phyloP scores from a whole-genome alignment of 2,329 filamentous ascomycete genomes.

The Neurospora sp. region DNA sequence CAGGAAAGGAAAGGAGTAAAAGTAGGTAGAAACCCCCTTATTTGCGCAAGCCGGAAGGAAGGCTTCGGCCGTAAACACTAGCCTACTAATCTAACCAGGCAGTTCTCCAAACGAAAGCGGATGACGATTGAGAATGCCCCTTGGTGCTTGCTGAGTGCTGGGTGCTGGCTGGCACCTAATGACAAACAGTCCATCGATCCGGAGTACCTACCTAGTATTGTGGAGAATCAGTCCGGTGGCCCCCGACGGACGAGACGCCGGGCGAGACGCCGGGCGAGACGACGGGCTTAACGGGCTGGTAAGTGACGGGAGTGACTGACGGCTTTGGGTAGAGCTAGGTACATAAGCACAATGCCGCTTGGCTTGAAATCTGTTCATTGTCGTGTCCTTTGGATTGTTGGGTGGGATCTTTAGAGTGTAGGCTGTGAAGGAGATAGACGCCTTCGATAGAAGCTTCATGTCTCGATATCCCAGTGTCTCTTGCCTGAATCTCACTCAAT shows the following conservation, averaged over 20 bases:
- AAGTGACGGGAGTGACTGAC: not conserved
- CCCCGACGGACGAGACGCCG: no score
- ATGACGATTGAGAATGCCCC: no score
- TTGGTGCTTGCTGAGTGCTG: no score
- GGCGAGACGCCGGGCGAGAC: not conserved
- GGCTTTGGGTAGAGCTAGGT: not conserved
- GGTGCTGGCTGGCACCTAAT: no score
- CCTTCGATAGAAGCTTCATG: not conserved
- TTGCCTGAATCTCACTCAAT: no score
- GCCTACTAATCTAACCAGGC: no score
- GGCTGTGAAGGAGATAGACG: not conserved
- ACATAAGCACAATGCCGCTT: not conserved
- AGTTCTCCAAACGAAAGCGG: no score
- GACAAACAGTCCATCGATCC: not conserved
- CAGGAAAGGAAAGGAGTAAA: no score
- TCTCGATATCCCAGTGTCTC: not conserved
- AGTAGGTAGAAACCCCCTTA: no score
- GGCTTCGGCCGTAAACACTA: no score
- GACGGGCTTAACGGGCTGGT: not conserved
- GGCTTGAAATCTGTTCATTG: not conserved
- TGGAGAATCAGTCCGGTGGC: not conserved
- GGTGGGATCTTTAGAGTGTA: not conserved
- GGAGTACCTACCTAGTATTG: not conserved
- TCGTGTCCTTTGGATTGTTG: not conserved
- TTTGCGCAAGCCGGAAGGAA: no score